Evolutionary conservation across 1,139 yeast genomes (phyloP), one percentile per base, ranked within the genome.

Genomic region (Debaryomyces psychrophilus): DNA sequence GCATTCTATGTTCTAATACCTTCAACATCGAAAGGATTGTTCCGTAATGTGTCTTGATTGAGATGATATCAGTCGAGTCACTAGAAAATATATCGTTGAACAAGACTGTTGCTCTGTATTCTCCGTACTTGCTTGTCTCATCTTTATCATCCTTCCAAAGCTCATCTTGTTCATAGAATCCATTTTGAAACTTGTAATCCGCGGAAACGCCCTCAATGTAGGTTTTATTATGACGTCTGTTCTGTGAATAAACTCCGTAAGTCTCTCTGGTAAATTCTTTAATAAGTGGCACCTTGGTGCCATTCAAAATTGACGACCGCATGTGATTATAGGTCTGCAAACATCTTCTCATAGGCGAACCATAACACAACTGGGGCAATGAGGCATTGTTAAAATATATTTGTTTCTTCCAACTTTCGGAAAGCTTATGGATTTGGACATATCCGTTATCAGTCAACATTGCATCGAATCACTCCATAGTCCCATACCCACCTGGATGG

Each of bases 381-480:
- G 72, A 71, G 20, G 63, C 62, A 2, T 58, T 57, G 4, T 48
- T 43, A 3, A 50, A 33, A 3, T 48, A 27, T 5, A 65, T 51
- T 35, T 60, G 54, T 2, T 46, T n/a, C 4, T 44, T 29, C 61
- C 67, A 65, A 8, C 53, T 50, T n/a, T 45, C 22, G 2, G 59
- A 50, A 26, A 69, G 51, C 1, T 43, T 18, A 9, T 44, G 23
- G n/a, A 61, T 57, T 45, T 69, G 66, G 1, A 38, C 17, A 2
- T 45, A 43, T 0, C 77, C 77, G 0, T 28, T 47, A 2, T 59
- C 55, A 1, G 77, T 71, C 37, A 72, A 57, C 25, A 53, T 51
- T 5, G 77, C 76, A 56, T 72, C 77, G 44, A 55, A 62, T 77
- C 78, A 73, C 41, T 58, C 63, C 5, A 60, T 51, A 2, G 57